phyloP scores from a whole-genome alignment of 2,329 filamentous ascomycete genomes.

The Chaetomium strumarium region DNA sequence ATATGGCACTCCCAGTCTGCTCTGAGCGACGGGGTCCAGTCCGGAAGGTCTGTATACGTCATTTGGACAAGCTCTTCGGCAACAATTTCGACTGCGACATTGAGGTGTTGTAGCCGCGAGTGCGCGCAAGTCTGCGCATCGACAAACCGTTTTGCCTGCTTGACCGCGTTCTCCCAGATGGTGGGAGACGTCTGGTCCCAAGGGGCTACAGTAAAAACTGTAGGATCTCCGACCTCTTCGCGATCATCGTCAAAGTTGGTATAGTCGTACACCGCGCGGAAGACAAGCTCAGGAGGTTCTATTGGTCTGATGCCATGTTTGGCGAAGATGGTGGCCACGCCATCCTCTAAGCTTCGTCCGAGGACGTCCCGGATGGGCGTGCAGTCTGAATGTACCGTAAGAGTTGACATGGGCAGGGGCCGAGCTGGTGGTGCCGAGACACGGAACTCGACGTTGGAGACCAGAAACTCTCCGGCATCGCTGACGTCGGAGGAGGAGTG shows the following conservation, averaged over 20 bases:
- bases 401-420: neutral
- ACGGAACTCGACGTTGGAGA: neutral
- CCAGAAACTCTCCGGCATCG: neutral
- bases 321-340: no score
- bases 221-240: no score
- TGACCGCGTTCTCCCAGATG: neutral
- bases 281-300: no score
- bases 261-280: no score
- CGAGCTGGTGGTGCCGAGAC: neutral
- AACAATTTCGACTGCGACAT: neutral
- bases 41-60: neutral
- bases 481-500: neutral
- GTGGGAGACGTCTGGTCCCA: neutral
- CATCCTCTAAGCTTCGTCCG: neutral
- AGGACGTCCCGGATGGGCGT: neutral
- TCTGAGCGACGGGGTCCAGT: neutral
- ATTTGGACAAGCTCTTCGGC: neutral
- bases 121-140: neutral
- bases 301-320: no score
- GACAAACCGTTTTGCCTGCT: neutral
- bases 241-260: no score
- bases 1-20: neutral
- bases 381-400: neutral
- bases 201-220: neutral
- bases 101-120: neutral